Percentiles rank a stretch among this genome's conserved stretches.
These are phyloP conservation scores for Secale cereale DNA, from an alignment of 176 grass and related monocot species.

Conservation along the genomic window DNA sequence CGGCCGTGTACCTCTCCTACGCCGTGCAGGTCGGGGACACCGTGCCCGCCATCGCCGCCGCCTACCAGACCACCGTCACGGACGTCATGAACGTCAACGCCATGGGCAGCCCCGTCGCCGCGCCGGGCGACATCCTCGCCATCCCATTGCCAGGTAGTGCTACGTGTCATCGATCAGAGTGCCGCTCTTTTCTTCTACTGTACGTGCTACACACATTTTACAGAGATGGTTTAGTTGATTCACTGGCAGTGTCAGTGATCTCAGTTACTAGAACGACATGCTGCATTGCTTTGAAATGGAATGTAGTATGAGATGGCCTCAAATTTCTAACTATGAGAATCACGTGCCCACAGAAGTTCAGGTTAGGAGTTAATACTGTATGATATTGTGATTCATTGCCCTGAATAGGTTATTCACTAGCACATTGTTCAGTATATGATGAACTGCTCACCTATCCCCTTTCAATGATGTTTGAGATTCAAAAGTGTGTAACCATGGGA, in stretches of 20 bases:
- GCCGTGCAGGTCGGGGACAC: slow-evolving; percentile 71
- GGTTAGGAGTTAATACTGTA: neutral
- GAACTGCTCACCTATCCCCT: neutral
- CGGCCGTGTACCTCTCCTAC: slow-evolving; percentile 81
- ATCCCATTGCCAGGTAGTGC: slow-evolving; percentile 75
- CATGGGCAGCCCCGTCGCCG: slow-evolving; percentile 64
- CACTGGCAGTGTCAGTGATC: neutral
- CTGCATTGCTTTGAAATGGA: neutral
- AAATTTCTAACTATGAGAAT: neutral
- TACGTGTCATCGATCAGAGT: neutral
- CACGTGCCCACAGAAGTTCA: neutral
- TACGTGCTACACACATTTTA: no score
- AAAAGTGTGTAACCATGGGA: neutral
- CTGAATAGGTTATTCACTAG: neutral
- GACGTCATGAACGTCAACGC: slow-evolving; percentile 85
- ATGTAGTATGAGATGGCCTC: neutral
- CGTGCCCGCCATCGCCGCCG: slow-evolving; percentile 51
- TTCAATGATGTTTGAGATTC: neutral
- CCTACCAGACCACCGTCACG: slow-evolving; percentile 74
- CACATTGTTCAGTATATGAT: neutral
- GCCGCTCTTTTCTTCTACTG: neutral
- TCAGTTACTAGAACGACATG: neutral
- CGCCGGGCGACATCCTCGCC: slow-evolving; percentile 74
- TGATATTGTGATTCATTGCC: neutral
- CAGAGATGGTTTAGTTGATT: neutral